Evolutionary conservation across 106 monocot genomes (phyloP).

Genomic region (Phalaenopsis equestris): DNA sequence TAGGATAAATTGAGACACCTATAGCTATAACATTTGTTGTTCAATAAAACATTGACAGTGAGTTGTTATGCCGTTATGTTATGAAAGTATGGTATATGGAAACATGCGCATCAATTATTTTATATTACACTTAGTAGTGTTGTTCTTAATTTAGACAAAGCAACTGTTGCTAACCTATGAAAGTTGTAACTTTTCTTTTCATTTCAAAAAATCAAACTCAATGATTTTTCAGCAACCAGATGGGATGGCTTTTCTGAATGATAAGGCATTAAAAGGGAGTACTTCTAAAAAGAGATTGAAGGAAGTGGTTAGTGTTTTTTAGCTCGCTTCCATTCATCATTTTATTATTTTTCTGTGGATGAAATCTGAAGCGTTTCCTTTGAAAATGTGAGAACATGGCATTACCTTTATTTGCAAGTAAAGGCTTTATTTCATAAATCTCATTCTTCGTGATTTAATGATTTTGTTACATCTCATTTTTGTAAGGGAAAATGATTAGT

Average conservation of each 20-base stretch:
- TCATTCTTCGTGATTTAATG: neutral
- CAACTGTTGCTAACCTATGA: too few species aligned
- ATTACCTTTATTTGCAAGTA: neutral
- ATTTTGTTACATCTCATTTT: neutral
- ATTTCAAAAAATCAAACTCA: too few species aligned
- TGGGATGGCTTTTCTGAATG: neutral
- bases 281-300: neutral
- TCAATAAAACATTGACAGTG: neutral
- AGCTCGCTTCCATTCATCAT: neutral
- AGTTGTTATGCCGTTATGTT: neutral
- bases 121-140: too few species aligned
- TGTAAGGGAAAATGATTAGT: too few species aligned
- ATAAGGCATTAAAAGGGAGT: neutral
- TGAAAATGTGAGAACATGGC: neutral
- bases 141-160: too few species aligned
- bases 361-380: neutral
- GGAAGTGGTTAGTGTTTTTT: neutral
- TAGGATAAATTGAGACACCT: neutral
- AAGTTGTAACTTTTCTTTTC: too few species aligned
- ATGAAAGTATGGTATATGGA: too few species aligned
- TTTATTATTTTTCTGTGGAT: neutral
- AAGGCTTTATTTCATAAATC: neutral
- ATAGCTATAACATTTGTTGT: neutral
- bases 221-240: neutral
- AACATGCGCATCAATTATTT: too few species aligned